These are phyloP conservation scores for Cadophora malorum DNA, from an alignment of 2,329 filamentous ascomycete species.

Conservation along the genomic window DNA sequence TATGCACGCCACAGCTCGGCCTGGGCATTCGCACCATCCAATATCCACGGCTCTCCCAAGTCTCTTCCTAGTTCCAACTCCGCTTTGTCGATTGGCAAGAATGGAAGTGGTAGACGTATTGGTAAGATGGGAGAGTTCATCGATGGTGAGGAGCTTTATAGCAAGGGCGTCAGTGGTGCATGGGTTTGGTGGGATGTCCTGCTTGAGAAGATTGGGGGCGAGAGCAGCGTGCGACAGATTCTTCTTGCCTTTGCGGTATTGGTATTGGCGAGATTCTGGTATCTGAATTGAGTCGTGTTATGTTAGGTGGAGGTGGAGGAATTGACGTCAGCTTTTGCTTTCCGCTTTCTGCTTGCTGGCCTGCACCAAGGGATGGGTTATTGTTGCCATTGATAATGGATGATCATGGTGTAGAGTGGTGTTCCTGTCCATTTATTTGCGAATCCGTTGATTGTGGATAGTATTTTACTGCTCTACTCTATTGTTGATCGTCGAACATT, in stretches of 20 bases:
- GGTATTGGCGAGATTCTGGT: slow-evolving; percentile 3
- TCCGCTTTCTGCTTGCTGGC: not conserved
- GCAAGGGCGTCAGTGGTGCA: slow-evolving; percentile 11
- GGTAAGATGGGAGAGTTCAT: slow-evolving; percentile 8
- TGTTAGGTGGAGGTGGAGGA: not conserved
- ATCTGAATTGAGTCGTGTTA: not conserved
- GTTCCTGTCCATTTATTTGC: not conserved
- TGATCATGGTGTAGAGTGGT: not conserved
- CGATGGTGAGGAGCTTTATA: slow-evolving; percentile 15
- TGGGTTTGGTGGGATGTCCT: slow-evolving; percentile 12
- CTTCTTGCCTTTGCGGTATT: not conserved
- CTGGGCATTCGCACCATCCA: slow-evolving; percentile 69
- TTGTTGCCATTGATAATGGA: not conserved
- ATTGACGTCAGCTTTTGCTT: not conserved
- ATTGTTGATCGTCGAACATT: not conserved
- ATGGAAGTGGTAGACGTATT: not conserved
- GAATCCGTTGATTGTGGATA: not conserved
- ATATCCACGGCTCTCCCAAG: slow-evolving; percentile 68
- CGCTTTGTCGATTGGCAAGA: not conserved
- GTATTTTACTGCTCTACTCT: not conserved
- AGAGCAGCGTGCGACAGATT: not conserved
- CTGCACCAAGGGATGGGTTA: not conserved
- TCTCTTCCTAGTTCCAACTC: not conserved
- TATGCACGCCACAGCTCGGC: slow-evolving; percentile 66
- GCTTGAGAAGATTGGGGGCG: slow-evolving; percentile 1